Base-by-base conservation (phyloP, 306 rosid species). In the Vigna radiata region DNA sequence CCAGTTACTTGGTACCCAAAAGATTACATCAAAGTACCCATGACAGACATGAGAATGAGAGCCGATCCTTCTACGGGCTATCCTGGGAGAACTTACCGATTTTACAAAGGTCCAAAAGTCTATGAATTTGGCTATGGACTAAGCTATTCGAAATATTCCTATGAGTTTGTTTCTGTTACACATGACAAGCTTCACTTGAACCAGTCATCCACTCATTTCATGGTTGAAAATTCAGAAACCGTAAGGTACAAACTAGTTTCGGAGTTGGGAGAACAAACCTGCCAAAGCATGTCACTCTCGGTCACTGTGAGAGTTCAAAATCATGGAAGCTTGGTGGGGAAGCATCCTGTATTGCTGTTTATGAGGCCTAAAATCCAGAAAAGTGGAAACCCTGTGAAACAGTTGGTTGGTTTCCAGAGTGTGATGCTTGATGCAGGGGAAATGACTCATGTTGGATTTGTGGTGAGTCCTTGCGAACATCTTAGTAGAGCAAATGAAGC, bases 11-110 rank as follows among this genome's bases (percentile, higher is more conserved):
- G 97, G 99, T 92, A 95, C 72, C 91, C 92, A 48, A 68, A 68
- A 69, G 90, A 89, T 68, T 92, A 74, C 83, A 63, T 86, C 49
- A 91, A 79, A 80, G 83, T 89, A 13, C 90, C 96, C 48, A 95
- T 95, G 99, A 95, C 97, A 53, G 98, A 95, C 89, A 95, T 95
- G 99, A 89, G 99, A 82, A 95, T 95, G 97, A 81, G 97, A 78
- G 75, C 90, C 5, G 89, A 86, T 43, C 86, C 89, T 1, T 75
- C 87, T 62, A 78, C 90, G 6, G 88, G 89, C 47, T 95, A 95
- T 68, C 98, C 96, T 0, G 97, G 97, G 1, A 88, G 99, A 44
- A 89, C 98, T 23, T 92, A 92, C 78, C 84, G 93, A 68, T 95
- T 95, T 85, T 95, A 90, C 86, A 76, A 61, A 21, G 99, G 98